Evolutionary conservation across 2,329 filamentous ascomycete species (phyloP), one percentile per base, ranked within the genome.

Genomic region (Fusarium heterosporum): DNA sequence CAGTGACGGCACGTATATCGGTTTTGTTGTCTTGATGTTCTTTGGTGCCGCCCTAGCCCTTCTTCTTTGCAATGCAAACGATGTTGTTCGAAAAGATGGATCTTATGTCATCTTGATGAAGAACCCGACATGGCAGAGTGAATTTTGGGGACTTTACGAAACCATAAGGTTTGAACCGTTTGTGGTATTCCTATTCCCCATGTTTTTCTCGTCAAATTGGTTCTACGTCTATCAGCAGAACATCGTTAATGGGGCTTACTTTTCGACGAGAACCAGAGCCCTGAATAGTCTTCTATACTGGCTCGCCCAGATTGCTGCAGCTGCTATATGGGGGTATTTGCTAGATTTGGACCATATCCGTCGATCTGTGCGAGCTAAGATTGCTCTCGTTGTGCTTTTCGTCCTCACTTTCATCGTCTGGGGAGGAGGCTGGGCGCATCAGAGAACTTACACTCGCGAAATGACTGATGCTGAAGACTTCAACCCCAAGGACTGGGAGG

Each of bases 71-170:
- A 88, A 96, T 72, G 91, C 91, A 39, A 87, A 86, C 70, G 85
- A 88, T 54, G 86, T 97, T 61, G 81, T 92, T 65, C 92, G 93
- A 62, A 82, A 85, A 38, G 93, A 97, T 74, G 92, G 93, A 56
- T 90, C 90, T 61, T 86, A 88, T 62, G 88, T 97, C 73, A 93
- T 97, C 64, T 78, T 94, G 64, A 96, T 95, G 91, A 95, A 96
- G 82, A 92, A 96, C 76, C 93, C 93, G 2, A 92, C 91, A 40
- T 96, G 92, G 91, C 87, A 87, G 73, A 89, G 91, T 4, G 93
- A 97, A 79, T 78, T 97, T 55, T 66, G 85, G 9, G 93, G 93
- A 47, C 85, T 97, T 2, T 90, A 84, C 75, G 85, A 96, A 76
- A 93, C 91, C 0, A 79, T 97, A 52, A 79, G 80, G 47, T 83